Evolutionary conservation across 2,329 filamentous ascomycete species (phyloP).

Genomic region (Colletotrichum spinosum): DNA sequence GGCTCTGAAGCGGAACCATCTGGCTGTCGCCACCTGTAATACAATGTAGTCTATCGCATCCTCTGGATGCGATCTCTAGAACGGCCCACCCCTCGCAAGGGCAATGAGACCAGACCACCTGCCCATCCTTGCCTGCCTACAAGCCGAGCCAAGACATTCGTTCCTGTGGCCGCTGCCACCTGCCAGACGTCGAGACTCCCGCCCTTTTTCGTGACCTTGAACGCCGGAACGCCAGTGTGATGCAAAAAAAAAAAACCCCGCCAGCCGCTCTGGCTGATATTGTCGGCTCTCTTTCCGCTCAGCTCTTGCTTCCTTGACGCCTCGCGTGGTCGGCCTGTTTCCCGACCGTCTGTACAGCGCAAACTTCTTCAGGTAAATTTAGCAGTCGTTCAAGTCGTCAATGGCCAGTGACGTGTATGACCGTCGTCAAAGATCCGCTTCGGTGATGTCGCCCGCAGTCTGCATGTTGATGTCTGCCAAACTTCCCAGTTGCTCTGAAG

Average conservation of each 20-base stretch:
- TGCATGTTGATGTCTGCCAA: slow-evolving; percentile 59
- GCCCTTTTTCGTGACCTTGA: slow-evolving; percentile 21
- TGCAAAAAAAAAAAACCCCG: slow-evolving; percentile 27
- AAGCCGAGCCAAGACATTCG: neutral
- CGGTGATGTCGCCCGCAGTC: slow-evolving; percentile 54
- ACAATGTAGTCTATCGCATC: too few species aligned
- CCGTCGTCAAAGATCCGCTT: slow-evolving; percentile 41
- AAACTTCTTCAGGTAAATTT: slow-evolving; percentile 19
- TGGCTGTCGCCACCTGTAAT: too few species aligned
- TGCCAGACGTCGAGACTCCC: slow-evolving; percentile 4
- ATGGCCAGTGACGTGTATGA: slow-evolving; percentile 35
- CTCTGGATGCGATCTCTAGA: too few species aligned
- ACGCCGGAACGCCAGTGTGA: slow-evolving; percentile 30
- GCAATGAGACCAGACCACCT: too few species aligned
- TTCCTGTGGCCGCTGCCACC: neutral
- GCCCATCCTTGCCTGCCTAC: neutral
- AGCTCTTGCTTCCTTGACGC: slow-evolving; percentile 29
- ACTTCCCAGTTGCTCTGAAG: slow-evolving; percentile 66
- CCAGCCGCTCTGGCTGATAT: slow-evolving; percentile 16
- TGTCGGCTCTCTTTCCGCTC: slow-evolving; percentile 15
- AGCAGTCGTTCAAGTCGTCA: slow-evolving; percentile 35
- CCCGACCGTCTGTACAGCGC: slow-evolving; percentile 18
- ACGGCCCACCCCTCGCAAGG: too few species aligned
- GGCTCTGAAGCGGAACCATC: too few species aligned
- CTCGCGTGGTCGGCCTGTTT: slow-evolving; percentile 29